These are phyloP conservation scores for Huntiella savannae DNA, from an alignment of 2,329 filamentous ascomycete genomes.

Conservation along the genomic window DNA sequence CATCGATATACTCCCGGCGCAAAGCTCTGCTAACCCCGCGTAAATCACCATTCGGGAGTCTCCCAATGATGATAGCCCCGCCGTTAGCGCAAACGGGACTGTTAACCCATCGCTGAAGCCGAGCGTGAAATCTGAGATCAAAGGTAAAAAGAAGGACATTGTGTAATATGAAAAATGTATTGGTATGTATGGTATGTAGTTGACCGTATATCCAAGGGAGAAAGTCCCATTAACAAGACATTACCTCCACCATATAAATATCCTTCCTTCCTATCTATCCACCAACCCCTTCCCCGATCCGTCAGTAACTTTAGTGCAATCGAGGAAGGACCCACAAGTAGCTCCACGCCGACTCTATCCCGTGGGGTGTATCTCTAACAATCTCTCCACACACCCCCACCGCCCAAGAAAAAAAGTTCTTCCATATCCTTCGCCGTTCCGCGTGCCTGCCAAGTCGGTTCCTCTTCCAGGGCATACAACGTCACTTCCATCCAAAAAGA, in stretches of 20 bases:
- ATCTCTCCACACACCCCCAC: too few relatives aligned
- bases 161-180: background rate
- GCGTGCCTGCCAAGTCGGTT: too few relatives aligned
- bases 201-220: too few relatives aligned
- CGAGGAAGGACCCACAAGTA: background rate
- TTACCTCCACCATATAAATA: too few relatives aligned
- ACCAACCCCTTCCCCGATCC: background rate
- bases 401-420: too few relatives aligned
- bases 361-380: too few relatives aligned
- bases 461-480: too few relatives aligned
- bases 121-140: conserved; percentile 48
- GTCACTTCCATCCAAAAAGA: too few relatives aligned
- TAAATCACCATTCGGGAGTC: conserved; percentile 44
- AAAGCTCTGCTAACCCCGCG: conserved; percentile 50
- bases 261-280: background rate
- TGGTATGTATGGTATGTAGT: too few relatives aligned
- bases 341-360: too few relatives aligned
- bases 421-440: too few relatives aligned
- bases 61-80: conserved; percentile 44
- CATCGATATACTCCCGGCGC: conserved; percentile 55
- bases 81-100: conserved; percentile 55
- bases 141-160: conserved; percentile 18
- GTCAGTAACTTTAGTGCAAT: background rate
- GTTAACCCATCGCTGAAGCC: conserved; percentile 58
- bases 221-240: too few relatives aligned